A percentile compares a stretch with the other conserved stretches of the same genome.
These are phyloP conservation scores for Echium plantagineum DNA, from an alignment of 257 asterid genomes.

Conservation along the genomic window DNA sequence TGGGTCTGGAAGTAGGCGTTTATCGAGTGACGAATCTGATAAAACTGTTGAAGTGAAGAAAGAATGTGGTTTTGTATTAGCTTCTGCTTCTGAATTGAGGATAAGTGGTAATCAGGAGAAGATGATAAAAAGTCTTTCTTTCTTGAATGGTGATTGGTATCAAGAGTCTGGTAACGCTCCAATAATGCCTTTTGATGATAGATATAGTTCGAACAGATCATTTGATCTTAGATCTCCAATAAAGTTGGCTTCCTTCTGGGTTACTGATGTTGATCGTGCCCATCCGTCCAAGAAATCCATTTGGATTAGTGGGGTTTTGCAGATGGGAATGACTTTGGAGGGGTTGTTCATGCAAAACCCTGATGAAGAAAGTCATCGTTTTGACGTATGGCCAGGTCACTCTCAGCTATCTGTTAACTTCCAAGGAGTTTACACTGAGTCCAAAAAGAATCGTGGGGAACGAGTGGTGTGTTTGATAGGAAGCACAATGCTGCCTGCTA, in stretches of 20 bases:
- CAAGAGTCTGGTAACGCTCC: slow-evolving; percentile 45
- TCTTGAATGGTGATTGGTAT: slow-evolving; percentile 88
- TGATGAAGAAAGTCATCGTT: slow-evolving; percentile 31
- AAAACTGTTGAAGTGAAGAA: slow-evolving; percentile 55
- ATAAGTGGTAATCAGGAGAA: slow-evolving; percentile 47
- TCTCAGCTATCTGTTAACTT: slow-evolving; percentile 57
- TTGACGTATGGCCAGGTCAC: slow-evolving; percentile 68
- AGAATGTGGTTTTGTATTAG: slow-evolving; percentile 45
- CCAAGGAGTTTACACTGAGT: slow-evolving; percentile 65
- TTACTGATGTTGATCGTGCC: slow-evolving; percentile 47
- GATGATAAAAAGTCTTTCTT: slow-evolving; percentile 51
- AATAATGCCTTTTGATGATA: slow-evolving; percentile 64
- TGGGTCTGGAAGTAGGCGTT: slow-evolving; percentile 20
- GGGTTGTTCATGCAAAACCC: slow-evolving; percentile 49
- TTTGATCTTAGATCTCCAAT: slow-evolving; percentile 25
- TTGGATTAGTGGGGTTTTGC: slow-evolving; percentile 46
- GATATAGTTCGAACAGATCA: slow-evolving; percentile 32
- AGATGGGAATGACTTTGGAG: slow-evolving; percentile 45
- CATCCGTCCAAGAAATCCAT: slow-evolving; percentile 43
- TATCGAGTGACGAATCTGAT: slow-evolving; percentile 37
- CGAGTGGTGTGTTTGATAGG: slow-evolving; percentile 83
- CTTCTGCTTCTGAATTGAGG: slow-evolving; percentile 49
- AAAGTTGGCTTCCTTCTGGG: slow-evolving; percentile 68
- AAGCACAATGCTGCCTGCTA: slow-evolving; percentile 56
- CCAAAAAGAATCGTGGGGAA: slow-evolving; percentile 40